These are phyloP conservation scores for Vaccinium myrtillus DNA, from an alignment of 148 eudicot species.

Conservation along the genomic window DNA sequence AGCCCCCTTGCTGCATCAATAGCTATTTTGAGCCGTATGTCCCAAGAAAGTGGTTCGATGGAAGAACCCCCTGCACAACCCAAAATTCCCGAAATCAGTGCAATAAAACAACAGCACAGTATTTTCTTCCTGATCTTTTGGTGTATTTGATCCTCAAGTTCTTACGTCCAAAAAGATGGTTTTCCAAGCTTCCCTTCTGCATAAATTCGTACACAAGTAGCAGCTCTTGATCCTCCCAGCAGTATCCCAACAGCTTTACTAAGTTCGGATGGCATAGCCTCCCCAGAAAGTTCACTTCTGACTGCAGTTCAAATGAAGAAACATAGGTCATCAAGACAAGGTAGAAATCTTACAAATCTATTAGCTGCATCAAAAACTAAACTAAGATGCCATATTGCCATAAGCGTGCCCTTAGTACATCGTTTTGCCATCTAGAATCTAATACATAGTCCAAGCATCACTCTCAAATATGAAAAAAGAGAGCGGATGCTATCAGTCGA, in stretches of 20 bases:
- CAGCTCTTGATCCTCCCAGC: constrained; percentile 55
- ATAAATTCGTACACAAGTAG: constrained; percentile 59
- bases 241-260: constrained; percentile 59
- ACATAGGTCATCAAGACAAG: not conserved
- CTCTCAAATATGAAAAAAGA: not conserved
- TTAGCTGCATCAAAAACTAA: not conserved
- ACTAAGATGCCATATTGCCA: not conserved
- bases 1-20: constrained; percentile 65
- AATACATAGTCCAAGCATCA: not conserved
- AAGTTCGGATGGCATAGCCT: constrained; percentile 56
- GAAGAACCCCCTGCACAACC: constrained; percentile 34
- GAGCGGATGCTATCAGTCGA: not conserved
- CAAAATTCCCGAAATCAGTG: constrained; percentile 11
- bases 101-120: not conserved
- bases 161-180: constrained; percentile 64
- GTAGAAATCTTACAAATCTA: not conserved
- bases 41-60: constrained; percentile 54
- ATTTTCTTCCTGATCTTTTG: not conserved
- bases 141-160: not conserved
- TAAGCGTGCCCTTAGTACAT: not conserved
- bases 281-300: constrained; percentile 61
- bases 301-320: constrained; percentile 34
- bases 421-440: not conserved
- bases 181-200: constrained; percentile 61
- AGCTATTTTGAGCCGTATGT: constrained; percentile 50